Conservation (phyloP, 306 rosid species). For the Medicago lupulina region DNA sequence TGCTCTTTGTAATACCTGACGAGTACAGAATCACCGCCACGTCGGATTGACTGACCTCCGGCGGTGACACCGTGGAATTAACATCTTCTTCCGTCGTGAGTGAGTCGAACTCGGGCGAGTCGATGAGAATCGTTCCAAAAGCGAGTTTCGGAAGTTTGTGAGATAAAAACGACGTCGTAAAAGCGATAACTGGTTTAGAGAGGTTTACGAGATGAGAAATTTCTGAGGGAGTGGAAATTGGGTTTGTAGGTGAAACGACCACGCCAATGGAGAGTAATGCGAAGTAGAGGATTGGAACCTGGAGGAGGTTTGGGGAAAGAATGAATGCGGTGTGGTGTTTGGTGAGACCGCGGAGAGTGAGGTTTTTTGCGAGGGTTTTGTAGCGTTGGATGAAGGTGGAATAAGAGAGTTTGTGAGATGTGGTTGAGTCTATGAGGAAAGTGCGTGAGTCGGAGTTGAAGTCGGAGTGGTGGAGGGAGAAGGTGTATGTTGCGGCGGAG, state of each 20-base stretch:
- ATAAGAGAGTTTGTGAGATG: constrained; percentile 44
- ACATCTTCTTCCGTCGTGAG: not conserved
- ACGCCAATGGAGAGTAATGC: constrained; percentile 64
- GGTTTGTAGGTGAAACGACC: constrained; percentile 61
- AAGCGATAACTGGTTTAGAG: constrained; percentile 50
- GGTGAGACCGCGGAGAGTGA: constrained; percentile 49
- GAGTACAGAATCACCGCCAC: constrained; percentile 61
- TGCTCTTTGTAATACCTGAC: constrained; percentile 35
- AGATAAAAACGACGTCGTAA: constrained; percentile 42
- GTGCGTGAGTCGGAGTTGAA: constrained; percentile 49
- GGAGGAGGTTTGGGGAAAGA: constrained; percentile 49
- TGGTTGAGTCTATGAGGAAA: constrained; percentile 49
- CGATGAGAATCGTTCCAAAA: constrained; percentile 40
- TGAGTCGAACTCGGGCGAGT: constrained; percentile 63
- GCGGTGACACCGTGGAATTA: not conserved
- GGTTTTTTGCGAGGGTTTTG: constrained; percentile 53
- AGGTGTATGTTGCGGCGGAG: constrained; percentile 45
- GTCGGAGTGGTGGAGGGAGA: constrained; percentile 52
- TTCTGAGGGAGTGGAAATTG: constrained; percentile 51
- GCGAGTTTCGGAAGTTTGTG: constrained; percentile 11
- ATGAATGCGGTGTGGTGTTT: constrained; percentile 55
- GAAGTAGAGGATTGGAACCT: constrained; percentile 64
- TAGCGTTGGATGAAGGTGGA: constrained; percentile 43
- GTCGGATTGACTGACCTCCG: constrained; percentile 56
- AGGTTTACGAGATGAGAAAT: constrained; percentile 36